Evolutionary conservation across 805 yeast species (phyloP).

Genomic region (Candida chauliodis): DNA sequence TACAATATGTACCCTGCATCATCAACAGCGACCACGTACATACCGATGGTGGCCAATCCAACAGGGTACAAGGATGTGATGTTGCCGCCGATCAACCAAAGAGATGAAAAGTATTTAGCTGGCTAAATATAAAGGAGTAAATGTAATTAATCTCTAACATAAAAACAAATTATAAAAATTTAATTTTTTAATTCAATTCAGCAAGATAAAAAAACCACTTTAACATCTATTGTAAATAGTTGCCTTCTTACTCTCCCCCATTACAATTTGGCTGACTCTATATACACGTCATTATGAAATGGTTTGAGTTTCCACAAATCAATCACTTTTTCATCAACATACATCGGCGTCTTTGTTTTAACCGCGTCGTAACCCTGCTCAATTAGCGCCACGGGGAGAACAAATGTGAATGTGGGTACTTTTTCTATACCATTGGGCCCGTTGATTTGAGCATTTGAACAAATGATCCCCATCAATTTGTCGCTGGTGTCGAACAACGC

Average conservation of each 20-base stretch:
- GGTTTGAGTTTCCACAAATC: conserved; percentile 22
- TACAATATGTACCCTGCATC: conserved; percentile 8
- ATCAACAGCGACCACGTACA: conserved; percentile 14
- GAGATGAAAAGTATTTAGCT: not conserved
- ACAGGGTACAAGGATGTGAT: conserved; percentile 6
- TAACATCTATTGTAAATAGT: too few species aligned
- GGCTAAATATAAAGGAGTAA: not conserved
- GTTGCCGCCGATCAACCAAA: conserved; percentile 12
- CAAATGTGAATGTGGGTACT: conserved; percentile 26
- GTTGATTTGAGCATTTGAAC: conserved; percentile 41
- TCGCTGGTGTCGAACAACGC: conserved; percentile 26
- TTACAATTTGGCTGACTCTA: conserved; percentile 19
- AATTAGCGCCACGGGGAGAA: conserved; percentile 32
- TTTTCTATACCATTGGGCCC: conserved; percentile 26
- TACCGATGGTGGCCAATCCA: conserved; percentile 6
- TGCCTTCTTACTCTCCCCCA: too few species aligned
- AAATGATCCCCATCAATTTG: conserved; percentile 38
- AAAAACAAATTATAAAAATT: not conserved
- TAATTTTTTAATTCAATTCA: too few species aligned
- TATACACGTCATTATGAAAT: conserved; percentile 19
- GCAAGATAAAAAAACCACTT: too few species aligned
- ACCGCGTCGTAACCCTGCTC: conserved; percentile 17
- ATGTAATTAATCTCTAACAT: not conserved
- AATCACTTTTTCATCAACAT: conserved; percentile 14
- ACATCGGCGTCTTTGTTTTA: not conserved